Evolutionary conservation across 2,329 filamentous ascomycete species (phyloP).

Genomic region (Magnaporthales sp.): DNA sequence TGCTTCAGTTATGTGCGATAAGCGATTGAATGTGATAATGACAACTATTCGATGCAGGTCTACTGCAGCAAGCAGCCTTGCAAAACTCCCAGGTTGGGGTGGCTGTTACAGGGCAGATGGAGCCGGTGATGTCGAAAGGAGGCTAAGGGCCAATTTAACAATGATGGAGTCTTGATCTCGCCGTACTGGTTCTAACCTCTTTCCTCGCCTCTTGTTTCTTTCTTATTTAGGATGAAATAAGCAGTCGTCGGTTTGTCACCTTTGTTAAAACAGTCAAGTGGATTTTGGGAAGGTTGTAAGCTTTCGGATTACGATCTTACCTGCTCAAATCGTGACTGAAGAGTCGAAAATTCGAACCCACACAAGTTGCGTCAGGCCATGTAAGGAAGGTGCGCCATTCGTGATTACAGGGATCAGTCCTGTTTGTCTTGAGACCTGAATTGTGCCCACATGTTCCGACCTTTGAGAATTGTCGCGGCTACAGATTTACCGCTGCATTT

Average conservation of each 20-base stretch:
- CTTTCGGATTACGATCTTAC: neutral
- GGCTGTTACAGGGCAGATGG: neutral
- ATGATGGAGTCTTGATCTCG: neutral
- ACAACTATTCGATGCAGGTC: neutral
- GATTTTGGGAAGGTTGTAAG: neutral
- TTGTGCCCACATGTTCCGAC: neutral
- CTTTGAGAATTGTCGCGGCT: neutral
- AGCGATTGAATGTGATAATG: neutral
- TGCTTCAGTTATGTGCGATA: neutral
- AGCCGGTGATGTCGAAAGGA: neutral
- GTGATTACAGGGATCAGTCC: neutral
- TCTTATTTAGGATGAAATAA: neutral
- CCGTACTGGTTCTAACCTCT: neutral
- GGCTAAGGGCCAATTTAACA: neutral
- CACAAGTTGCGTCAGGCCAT: neutral
- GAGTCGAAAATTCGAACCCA: neutral
- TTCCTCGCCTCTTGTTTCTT: neutral
- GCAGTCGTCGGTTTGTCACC: neutral
- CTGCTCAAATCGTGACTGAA: neutral
- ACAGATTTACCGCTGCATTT: neutral
- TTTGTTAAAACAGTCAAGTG: neutral
- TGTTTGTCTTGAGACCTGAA: neutral
- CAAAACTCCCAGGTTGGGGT: neutral
- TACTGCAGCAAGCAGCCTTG: neutral
- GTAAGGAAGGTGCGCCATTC: neutral